Evolutionary conservation across 306 rosid species (phyloP).

Genomic region (Dryas octopetala): DNA sequence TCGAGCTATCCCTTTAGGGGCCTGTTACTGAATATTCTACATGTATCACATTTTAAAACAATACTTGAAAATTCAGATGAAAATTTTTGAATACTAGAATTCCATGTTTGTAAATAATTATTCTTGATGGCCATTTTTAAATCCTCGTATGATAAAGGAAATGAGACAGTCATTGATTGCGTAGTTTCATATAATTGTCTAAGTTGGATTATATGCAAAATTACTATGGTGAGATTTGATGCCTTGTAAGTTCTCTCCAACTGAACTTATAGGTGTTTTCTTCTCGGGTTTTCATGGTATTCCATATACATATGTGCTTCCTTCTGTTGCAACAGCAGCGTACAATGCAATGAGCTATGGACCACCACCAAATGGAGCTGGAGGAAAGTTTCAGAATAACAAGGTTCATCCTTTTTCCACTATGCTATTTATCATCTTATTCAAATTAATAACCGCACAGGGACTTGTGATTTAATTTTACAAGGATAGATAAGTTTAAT

Average conservation of each 20-base stretch:
- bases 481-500: not conserved
- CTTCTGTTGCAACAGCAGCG: constrained; percentile 73
- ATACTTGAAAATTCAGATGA: not conserved
- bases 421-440: constrained; percentile 20
- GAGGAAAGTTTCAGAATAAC: constrained; percentile 68
- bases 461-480: not conserved
- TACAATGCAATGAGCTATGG: constrained; percentile 62
- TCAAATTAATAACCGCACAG: constrained; percentile 12
- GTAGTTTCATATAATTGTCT: constrained; percentile 4
- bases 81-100: not conserved
- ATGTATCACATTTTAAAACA: not conserved
- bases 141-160: too few species aligned
- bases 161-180: not conserved
- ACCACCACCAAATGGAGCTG: constrained; percentile 59
- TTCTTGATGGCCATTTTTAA: not conserved
- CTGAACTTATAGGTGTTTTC: constrained; percentile 56
- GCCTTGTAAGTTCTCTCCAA: constrained; percentile 33
- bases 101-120: not conserved
- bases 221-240: constrained; percentile 32
- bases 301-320: constrained; percentile 63
- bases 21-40: not conserved
- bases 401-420: constrained; percentile 60
- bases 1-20: not conserved
- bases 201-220: not conserved
- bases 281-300: constrained; percentile 67